Conservation (phyloP, 768 basidiomycete species). For the Collybia mongolica region DNA sequence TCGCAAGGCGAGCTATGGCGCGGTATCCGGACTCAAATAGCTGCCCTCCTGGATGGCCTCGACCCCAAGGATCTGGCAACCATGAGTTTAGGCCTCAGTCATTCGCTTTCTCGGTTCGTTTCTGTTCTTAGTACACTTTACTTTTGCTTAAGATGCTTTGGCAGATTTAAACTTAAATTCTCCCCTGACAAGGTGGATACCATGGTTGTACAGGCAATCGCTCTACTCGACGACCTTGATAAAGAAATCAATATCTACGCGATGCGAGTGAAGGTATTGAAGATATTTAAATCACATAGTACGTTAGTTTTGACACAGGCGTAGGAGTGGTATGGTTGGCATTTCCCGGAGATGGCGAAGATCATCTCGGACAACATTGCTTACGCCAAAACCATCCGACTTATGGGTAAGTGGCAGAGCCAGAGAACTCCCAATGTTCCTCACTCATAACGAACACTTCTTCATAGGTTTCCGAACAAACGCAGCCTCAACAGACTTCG, state of each 20-base stretch:
- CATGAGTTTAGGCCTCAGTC: slow-evolving; percentile 96
- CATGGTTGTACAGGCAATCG: slow-evolving; percentile 99
- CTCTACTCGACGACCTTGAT: slow-evolving; percentile 95
- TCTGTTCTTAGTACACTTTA: neutral
- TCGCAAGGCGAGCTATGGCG: slow-evolving; percentile 83
- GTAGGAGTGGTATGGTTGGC: slow-evolving; percentile 99
- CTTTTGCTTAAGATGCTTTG: neutral
- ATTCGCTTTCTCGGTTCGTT: slow-evolving; percentile 87
- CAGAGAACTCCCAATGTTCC: neutral
- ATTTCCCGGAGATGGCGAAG: slow-evolving; percentile 99
- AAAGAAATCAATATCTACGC: slow-evolving; percentile 99
- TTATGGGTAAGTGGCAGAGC: slow-evolving; percentile 66
- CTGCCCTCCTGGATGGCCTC: slow-evolving; percentile 83
- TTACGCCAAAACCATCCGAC: slow-evolving; percentile 90
- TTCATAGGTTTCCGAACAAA: slow-evolving; percentile 89
- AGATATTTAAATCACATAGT: neutral
- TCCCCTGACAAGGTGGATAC: slow-evolving; percentile 99
- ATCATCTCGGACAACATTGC: slow-evolving; percentile 97
- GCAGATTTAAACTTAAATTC: slow-evolving; percentile 97
- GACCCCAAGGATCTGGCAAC: slow-evolving; percentile 94
- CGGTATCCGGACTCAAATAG: slow-evolving; percentile 89
- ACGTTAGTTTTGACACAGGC: neutral
- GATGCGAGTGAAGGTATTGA: slow-evolving; percentile 92
- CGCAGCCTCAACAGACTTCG: slow-evolving; percentile 81
- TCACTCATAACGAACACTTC: neutral